phyloP scores from a whole-genome alignment of 768 basidiomycete genomes.

The Rhodocollybia butyracea region DNA sequence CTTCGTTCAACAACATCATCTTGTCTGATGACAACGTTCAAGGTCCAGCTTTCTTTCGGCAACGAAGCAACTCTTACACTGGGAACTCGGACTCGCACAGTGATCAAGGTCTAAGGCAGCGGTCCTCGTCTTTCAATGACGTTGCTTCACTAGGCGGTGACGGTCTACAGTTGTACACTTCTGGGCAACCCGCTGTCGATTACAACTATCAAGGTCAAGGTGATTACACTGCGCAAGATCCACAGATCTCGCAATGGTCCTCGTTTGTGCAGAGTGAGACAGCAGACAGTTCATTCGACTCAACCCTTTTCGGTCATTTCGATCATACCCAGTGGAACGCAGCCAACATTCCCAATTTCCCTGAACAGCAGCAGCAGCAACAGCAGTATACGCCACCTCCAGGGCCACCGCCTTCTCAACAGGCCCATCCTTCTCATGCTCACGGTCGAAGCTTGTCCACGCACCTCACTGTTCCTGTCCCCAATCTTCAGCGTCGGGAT shows the following conservation, averaged over 20 bases:
- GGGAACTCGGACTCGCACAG: neutral
- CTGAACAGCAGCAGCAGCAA: no score
- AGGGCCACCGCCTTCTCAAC: constrained; percentile 2
- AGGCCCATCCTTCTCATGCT: neutral
- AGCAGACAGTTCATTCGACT: neutral
- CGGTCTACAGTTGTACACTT: neutral
- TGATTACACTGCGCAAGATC: neutral
- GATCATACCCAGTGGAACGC: neutral
- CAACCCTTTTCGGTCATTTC: neutral
- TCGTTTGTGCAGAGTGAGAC: neutral
- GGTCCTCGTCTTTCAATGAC: constrained; percentile 1
- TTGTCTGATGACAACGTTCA: neutral
- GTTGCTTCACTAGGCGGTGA: neutral
- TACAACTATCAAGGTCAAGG: neutral
- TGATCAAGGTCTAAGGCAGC: neutral
- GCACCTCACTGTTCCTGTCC: constrained; percentile 3
- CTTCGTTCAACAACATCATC: constrained; percentile 2
- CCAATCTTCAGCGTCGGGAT: constrained; percentile 4
- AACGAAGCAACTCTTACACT: constrained; percentile 5
- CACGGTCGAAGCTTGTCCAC: constrained; percentile 5
- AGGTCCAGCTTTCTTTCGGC: neutral
- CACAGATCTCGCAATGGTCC: neutral
- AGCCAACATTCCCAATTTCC: neutral
- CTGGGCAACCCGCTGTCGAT: neutral
- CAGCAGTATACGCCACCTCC: constrained; percentile 1